A percentile compares a stretch with the other conserved stretches of the same genome.
Evolutionary conservation across 208 protist species (phyloP).

Genomic region (Leishmania braziliensis): DNA sequence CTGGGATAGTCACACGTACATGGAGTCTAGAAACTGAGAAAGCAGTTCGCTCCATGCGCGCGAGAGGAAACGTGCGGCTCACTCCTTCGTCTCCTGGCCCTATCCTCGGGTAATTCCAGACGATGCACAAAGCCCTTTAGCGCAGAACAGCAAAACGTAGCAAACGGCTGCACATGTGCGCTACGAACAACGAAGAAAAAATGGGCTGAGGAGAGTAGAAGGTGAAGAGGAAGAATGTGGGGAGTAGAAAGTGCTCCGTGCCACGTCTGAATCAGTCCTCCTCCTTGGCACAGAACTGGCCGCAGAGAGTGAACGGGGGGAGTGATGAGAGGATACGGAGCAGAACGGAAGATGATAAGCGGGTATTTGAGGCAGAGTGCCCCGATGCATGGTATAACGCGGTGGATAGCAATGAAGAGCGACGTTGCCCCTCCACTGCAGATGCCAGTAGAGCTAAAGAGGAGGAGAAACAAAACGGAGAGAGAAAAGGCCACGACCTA

Average conservation of each 20-base stretch:
- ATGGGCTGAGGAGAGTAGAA: not conserved
- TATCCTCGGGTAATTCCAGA: not conserved
- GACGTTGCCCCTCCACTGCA: not conserved
- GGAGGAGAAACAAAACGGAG: not conserved
- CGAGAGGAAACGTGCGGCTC: not conserved
- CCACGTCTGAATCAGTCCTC: not conserved
- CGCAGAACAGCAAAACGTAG: not conserved
- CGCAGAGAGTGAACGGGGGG: not conserved
- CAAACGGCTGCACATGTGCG: not conserved
- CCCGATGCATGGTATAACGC: not conserved
- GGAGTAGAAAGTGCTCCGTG: not conserved
- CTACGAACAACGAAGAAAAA: not conserved
- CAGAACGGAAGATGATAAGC: not conserved
- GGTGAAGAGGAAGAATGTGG: conserved; percentile 2
- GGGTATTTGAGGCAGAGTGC: not conserved
- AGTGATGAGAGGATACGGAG: not conserved
- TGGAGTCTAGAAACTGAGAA: not conserved
- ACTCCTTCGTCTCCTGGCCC: not conserved
- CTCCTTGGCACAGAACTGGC: not conserved
- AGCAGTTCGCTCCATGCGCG: too few species aligned
- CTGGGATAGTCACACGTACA: not conserved
- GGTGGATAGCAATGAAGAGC: not conserved
- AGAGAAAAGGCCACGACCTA: not conserved
- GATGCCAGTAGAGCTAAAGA: not conserved
- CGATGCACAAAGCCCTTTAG: not conserved